Percentiles rank a stretch among this genome's conserved stretches.
These are phyloP conservation scores for Raffaelea albimanens DNA, from an alignment of 2,329 filamentous ascomycete species.

Conservation along the genomic window DNA sequence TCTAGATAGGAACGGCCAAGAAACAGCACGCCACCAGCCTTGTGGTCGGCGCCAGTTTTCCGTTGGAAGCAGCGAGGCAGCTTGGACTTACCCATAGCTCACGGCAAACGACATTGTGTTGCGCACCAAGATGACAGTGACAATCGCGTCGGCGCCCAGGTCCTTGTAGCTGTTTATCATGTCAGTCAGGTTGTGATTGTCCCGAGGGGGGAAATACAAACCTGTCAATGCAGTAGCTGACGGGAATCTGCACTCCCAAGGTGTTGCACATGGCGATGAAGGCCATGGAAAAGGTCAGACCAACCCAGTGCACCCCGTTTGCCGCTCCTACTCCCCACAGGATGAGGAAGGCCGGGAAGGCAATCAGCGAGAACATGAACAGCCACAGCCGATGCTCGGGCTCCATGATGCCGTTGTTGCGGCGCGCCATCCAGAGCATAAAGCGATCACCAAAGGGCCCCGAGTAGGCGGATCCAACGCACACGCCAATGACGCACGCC, in stretches of 20 bases:
- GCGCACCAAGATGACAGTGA: slow-evolving; percentile 15
- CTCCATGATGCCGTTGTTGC: slow-evolving; percentile 27
- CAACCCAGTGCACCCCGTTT: slow-evolving; percentile 29
- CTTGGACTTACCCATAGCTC: slow-evolving; percentile 9
- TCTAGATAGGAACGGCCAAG: no score
- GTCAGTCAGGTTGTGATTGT: no score
- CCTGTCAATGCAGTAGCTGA: slow-evolving; percentile 32
- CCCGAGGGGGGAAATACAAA: no score
- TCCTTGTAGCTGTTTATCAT: slow-evolving; percentile 26
- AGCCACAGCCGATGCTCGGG: slow-evolving; percentile 19
- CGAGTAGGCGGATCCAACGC: slow-evolving; percentile 13
- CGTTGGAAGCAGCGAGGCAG: no score
- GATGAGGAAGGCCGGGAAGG: slow-evolving; percentile 25
- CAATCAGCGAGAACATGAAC: slow-evolving; percentile 16
- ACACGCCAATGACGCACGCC: slow-evolving; percentile 1
- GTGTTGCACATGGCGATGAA: slow-evolving; percentile 27
- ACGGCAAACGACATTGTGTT: slow-evolving; percentile 15
- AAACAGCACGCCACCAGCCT: no score
- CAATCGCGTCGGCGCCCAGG: slow-evolving; percentile 13
- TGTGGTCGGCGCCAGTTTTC: no score
- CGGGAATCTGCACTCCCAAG: slow-evolving; percentile 25
- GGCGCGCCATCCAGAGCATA: slow-evolving; percentile 22
- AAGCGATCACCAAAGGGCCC: slow-evolving; percentile 12
- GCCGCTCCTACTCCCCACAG: slow-evolving; percentile 38
- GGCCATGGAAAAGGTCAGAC: slow-evolving; percentile 28